A percentile compares a stretch with the other conserved stretches of the same genome.
These are phyloP conservation scores for Termitomyces bulborhizus DNA, from an alignment of 768 basidiomycete genomes.

Conservation along the genomic window DNA sequence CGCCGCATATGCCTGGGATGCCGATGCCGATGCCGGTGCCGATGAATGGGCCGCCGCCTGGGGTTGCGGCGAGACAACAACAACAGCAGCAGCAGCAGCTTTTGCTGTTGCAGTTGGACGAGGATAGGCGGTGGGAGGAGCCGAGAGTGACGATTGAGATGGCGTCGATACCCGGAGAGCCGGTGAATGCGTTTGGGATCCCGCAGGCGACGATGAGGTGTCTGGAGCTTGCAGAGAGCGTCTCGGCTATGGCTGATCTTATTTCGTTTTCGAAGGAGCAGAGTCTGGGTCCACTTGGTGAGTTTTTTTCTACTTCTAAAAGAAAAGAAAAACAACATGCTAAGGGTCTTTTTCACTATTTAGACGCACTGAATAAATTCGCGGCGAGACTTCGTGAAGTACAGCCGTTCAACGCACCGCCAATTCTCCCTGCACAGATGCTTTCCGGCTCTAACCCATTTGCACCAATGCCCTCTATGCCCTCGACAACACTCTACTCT, in stretches of 20 bases:
- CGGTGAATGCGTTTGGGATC: constrained; percentile 84
- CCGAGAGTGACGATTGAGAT: constrained; percentile 52
- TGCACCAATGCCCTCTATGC: constrained; percentile 15
- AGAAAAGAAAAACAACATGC: constrained; percentile 1
- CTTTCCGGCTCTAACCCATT: constrained; percentile 4
- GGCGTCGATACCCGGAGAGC: constrained; percentile 71
- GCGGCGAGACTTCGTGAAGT: constrained; percentile 32
- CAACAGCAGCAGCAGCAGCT: constrained; percentile 2
- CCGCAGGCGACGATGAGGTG: constrained; percentile 88
- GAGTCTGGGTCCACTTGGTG: constrained; percentile 61
- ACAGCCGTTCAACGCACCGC: constrained; percentile 18
- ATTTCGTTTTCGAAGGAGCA: constrained; percentile 56
- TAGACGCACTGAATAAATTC: constrained; percentile 37
- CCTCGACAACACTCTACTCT: constrained; percentile 44
- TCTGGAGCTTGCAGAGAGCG: constrained; percentile 82
- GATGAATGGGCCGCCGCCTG: background rate
- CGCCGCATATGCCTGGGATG: too few relatives aligned
- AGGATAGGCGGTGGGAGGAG: constrained; percentile 64
- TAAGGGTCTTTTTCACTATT: background rate
- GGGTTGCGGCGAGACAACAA: background rate
- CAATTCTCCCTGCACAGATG: constrained; percentile 5
- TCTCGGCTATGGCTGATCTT: constrained; percentile 73
- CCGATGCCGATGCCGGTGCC: too few relatives aligned
- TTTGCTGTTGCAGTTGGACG: constrained; percentile 19
- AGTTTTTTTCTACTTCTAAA: constrained; percentile 14